Percentiles rank a stretch among this genome's conserved stretches.
These are phyloP conservation scores for Saturnispora halmiae DNA, from an alignment of 805 yeast genomes.

Conservation along the genomic window DNA sequence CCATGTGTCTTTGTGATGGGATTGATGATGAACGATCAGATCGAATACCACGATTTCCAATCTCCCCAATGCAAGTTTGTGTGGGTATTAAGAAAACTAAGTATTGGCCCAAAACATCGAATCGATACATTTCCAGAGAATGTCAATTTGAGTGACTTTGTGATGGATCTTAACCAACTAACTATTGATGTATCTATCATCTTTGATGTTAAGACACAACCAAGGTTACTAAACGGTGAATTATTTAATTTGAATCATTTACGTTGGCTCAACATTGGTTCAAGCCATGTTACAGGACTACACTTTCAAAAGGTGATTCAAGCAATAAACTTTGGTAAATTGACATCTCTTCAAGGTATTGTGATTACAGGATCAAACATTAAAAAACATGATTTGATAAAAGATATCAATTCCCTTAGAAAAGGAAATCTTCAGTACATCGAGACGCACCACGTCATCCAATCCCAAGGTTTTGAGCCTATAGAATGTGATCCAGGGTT, in stretches of 20 bases:
- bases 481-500: slow-evolving; percentile 7
- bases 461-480: not conserved
- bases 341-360: slow-evolving; percentile 7
- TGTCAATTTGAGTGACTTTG: slow-evolving; percentile 8
- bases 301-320: slow-evolving; percentile 9
- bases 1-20: slow-evolving; percentile 3
- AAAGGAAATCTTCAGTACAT: slow-evolving; percentile 11
- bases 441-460: slow-evolving; percentile 8
- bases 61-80: slow-evolving; percentile 1
- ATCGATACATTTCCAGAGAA: slow-evolving; percentile 13
- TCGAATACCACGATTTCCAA: slow-evolving; percentile 5
- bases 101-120: slow-evolving; percentile 6
- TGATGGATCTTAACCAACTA: slow-evolving; percentile 8
- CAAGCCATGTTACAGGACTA: not conserved
- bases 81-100: slow-evolving; percentile 12
- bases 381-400: slow-evolving; percentile 6
- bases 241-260: slow-evolving; percentile 9
- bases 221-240: slow-evolving; percentile 6
- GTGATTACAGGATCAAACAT: slow-evolving; percentile 10
- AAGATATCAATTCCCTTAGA: slow-evolving; percentile 6
- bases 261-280: slow-evolving; percentile 10
- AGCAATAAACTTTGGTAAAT: slow-evolving; percentile 10
- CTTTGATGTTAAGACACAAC: slow-evolving; percentile 6
- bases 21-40: not conserved
- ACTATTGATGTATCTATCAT: not conserved